These are phyloP conservation scores for Teratosphaeriaceae sp. DNA, from an alignment of 2,329 filamentous ascomycete genomes.

Conservation along the genomic window DNA sequence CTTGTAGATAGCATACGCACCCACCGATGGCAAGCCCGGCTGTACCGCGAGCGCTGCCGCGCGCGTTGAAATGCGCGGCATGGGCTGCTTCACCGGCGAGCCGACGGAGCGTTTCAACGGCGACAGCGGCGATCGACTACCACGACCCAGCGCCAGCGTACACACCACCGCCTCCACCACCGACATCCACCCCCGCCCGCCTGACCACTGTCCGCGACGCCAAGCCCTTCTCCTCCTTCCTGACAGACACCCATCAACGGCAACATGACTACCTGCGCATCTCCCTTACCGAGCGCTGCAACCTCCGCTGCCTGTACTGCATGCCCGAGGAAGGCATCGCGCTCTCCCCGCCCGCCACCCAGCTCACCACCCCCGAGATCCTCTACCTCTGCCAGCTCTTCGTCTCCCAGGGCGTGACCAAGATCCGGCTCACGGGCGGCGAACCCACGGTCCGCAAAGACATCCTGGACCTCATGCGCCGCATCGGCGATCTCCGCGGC, in stretches of 20 bases:
- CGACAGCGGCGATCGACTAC: conserved; percentile 15
- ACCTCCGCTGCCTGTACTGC: conserved; percentile 92
- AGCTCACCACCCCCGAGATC: conserved; percentile 94
- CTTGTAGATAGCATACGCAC: too few relatives aligned
- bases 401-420: conserved; percentile 88
- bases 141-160: conserved; percentile 6
- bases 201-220: conserved; percentile 35
- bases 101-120: conserved; percentile 11
- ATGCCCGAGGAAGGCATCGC: conserved; percentile 94
- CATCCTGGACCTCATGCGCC: conserved; percentile 83
- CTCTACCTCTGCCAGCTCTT: conserved; percentile 86
- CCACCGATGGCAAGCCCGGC: conserved; percentile 12
- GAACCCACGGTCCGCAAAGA: conserved; percentile 91
- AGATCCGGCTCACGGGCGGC: conserved; percentile 90
- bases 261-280: conserved; percentile 97
- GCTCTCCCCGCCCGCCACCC: conserved; percentile 69
- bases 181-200: conserved; percentile 6
- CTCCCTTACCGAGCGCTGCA: conserved; percentile 91
- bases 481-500: conserved; percentile 69
- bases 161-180: not conserved
- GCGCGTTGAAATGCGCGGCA: conserved; percentile 16
- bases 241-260: conserved; percentile 82
- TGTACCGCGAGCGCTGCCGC: conserved; percentile 13
- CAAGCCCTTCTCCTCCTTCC: conserved; percentile 85
- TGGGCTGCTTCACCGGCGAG: conserved; percentile 11